These are phyloP conservation scores for Clarireedia paspali DNA, from an alignment of 2,329 filamentous ascomycete species.

Conservation along the genomic window DNA sequence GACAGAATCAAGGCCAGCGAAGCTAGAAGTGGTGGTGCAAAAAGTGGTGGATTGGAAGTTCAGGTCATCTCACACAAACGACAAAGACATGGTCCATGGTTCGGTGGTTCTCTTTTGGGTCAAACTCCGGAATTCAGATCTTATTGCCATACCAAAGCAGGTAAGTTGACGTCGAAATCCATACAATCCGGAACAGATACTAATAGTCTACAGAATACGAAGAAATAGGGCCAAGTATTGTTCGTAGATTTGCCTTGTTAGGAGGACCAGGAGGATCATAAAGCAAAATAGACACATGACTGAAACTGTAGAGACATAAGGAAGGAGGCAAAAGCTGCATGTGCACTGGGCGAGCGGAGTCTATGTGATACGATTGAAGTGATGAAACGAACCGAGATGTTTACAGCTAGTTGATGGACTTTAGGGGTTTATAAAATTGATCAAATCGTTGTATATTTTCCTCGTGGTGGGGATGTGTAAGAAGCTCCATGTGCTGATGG, in stretches of 20 bases:
- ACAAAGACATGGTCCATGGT: constrained; percentile 96
- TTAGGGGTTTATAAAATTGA: constrained; percentile 4
- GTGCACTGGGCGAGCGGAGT: constrained; percentile 6
- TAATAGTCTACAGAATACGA: constrained; percentile 50
- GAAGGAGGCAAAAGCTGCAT: constrained; percentile 2
- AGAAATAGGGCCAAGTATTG: constrained; percentile 93
- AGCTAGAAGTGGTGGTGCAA: constrained; percentile 77
- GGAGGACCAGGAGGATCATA: constrained; percentile 82
- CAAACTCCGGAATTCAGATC: constrained; percentile 98
- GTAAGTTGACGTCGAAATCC: constrained; percentile 13
- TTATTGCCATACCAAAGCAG: constrained; percentile 90
- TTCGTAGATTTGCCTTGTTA: constrained; percentile 85
- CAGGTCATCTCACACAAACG: constrained; percentile 97
- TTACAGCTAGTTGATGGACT: not conserved
- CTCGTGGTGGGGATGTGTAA: too few species aligned
- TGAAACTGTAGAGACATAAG: not conserved
- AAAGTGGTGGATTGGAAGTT: constrained; percentile 89
- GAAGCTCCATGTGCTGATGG: not conserved
- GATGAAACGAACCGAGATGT: not conserved
- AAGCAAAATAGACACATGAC: not conserved
- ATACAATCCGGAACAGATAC: not conserved
- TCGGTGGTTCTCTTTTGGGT: constrained; percentile 89
- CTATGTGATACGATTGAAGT: constrained; percentile 1
- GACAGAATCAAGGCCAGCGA: constrained; percentile 89
- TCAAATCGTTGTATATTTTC: not conserved